Percentiles rank a stretch among this genome's conserved stretches.
Evolutionary conservation across 768 basidiomycete genomes (phyloP).

Genomic region (Phaffia tasmanica): DNA sequence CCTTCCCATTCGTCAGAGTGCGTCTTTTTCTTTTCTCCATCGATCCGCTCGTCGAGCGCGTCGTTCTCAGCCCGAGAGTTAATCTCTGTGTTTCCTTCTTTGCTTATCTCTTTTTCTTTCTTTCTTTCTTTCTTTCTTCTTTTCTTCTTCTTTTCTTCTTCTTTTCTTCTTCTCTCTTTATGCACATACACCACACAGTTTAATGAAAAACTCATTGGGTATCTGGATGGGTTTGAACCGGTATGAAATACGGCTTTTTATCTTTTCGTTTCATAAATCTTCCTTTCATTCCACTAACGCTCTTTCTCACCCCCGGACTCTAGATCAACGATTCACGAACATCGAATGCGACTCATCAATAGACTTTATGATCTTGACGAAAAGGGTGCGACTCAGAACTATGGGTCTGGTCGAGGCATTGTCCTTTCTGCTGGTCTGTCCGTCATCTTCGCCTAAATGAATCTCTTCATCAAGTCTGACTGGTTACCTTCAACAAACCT

Average conservation of each 20-base stretch:
- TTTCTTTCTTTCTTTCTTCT: neutral
- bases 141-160: neutral
- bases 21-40: neutral
- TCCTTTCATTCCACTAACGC: too few relatives aligned
- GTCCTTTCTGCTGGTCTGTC: constrained; percentile 41
- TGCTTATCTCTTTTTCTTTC: neutral
- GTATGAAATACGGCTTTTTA: neutral
- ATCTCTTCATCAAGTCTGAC: neutral
- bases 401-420: constrained; percentile 37
- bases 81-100: neutral
- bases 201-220: constrained; percentile 25
- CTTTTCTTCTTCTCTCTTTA: neutral
- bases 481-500: neutral
- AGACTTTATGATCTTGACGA: constrained; percentile 32
- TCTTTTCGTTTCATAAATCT: neutral
- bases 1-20: constrained; percentile 15
- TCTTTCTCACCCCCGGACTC: too few relatives aligned
- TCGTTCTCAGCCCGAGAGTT: neutral
- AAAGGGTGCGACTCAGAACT: constrained; percentile 25
- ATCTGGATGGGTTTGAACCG: constrained; percentile 36
- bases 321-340: constrained; percentile 27
- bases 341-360: constrained; percentile 33
- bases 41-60: neutral
- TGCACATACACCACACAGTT: constrained; percentile 32
- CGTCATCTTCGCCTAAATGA: neutral